phyloP scores from a whole-genome alignment of 1,284 basidiomycete genomes.

The Cutaneotrichosporon mucoides region DNA sequence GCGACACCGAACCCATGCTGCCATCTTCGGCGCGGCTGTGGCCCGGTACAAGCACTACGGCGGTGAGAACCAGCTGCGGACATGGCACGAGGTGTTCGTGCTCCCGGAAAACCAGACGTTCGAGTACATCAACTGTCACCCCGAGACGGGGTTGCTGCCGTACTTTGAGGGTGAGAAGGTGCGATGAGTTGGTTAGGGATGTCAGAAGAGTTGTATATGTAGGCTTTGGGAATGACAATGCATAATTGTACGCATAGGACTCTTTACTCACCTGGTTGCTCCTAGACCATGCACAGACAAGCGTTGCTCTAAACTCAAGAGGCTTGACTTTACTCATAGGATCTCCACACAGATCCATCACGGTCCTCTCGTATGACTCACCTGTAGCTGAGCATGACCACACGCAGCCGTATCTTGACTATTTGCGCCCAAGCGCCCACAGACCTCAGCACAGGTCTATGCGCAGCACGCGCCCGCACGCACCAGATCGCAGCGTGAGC shows the following conservation, averaged over 20 bases:
- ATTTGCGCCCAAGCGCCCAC: no score
- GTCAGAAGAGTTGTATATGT: not conserved
- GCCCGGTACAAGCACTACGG: constrained; percentile 13
- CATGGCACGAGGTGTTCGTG: constrained; percentile 17
- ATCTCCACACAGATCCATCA: no score
- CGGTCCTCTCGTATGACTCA: no score
- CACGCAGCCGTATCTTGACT: no score
- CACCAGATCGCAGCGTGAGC: not conserved
- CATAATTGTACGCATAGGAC: not conserved
- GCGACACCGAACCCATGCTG: constrained; percentile 9
- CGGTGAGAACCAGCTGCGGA: constrained; percentile 10
- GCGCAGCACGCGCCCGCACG: not conserved
- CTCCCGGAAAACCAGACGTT: constrained; percentile 6
- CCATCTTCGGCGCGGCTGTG: constrained; percentile 12
- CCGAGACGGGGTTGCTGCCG: constrained; percentile 8
- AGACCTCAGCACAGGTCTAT: not conserved
- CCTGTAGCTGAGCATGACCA: no score
- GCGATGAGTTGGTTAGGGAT: not conserved
- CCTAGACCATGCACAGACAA: no score
- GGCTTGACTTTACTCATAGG: no score
- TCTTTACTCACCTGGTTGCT: not conserved
- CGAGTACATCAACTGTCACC: constrained; percentile 15
- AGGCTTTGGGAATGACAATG: not conserved
- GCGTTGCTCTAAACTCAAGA: no score
- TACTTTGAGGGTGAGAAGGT: constrained; percentile 3